Base-by-base conservation (phyloP, 192 early-diverging fungal genomes). In the Coemansia sp. region DNA sequence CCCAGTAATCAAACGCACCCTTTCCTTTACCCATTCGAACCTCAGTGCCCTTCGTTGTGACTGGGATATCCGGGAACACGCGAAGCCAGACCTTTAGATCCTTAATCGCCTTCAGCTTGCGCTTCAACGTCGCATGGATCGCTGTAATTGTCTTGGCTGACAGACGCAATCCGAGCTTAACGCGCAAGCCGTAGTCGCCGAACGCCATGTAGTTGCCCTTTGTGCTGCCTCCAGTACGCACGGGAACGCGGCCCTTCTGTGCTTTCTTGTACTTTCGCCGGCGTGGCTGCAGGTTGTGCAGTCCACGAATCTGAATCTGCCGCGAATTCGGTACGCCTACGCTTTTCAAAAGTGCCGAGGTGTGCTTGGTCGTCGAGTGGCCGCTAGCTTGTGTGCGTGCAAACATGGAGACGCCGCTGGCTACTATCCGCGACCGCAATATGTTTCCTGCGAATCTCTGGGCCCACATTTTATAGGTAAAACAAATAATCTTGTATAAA, bases 11-110 rank as follows among this genome's bases (percentile, higher is more conserved):
- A 47, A 96, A 85, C 34, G 87, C 81, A 62, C 95, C 95, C 67
- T 98, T 98, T 61, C 96, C 96, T 78, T 94, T 94, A 60, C 96
- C 96, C 96, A 98, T 98, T 80, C 96, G 86, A 39, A 86, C 83
- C 73, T 95, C 96, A 25, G 86, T 89, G 25, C 91, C 91, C 65
- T 96, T 96, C 34, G 85, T 86, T 0, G 92, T 91, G 15, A 95
- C 92, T 9, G 96, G 96, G 15, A 95, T 86, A 64, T 95, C 90
- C 2, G 96, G 92, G 66, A 95, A 95, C 48, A 90, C 87, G 30
- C 92, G 83, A 67, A 95, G 81, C 88, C 83, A 93, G 55, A 95
- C 80, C 62, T 87, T 74, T 23, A 89, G 83, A 0, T 87, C 93
- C 81, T 96, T 98, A 73, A 94, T 87, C 12, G 83, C 53, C 71